Percentiles rank a stretch among this genome's conserved stretches.
Conservation (phyloP, 1,284 basidiomycete genomes). For the Athelia sp. region DNA sequence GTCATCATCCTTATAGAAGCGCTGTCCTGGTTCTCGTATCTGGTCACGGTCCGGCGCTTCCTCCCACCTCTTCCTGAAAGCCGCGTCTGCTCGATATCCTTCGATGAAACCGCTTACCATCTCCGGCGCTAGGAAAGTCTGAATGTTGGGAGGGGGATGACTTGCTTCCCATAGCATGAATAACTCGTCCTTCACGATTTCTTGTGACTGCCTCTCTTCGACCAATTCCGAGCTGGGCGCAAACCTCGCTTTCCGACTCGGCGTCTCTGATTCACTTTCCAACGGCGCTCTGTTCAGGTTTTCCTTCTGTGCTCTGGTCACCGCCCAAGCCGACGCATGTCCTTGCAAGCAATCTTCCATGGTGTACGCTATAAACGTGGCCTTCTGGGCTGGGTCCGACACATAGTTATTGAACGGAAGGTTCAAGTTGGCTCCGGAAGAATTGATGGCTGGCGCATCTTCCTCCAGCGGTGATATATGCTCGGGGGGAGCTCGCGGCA, state of each 20-base stretch:
- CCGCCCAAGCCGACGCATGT: background rate
- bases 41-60: background rate
- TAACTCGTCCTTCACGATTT: background rate
- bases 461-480: conserved; percentile 6
- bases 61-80: conserved; percentile 1
- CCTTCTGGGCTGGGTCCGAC: background rate
- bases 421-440: conserved; percentile 3
- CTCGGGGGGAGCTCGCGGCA: conserved; percentile 9
- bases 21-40: conserved; percentile 4
- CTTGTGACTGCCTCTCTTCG: background rate
- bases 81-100: background rate
- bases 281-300: background rate
- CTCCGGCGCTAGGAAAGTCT: background rate
- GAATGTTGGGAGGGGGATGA: background rate
- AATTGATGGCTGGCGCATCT: conserved; percentile 1
- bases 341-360: background rate
- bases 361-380: background rate
- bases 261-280: too few relatives aligned
- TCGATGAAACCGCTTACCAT: background rate
- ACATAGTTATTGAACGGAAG: background rate
- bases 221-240: too few relatives aligned
- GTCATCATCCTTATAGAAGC: conserved; percentile 11
- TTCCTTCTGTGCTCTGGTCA: background rate
- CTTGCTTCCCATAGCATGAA: background rate
- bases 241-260: too few relatives aligned